These are phyloP conservation scores for Liquidambar formosana DNA, from an alignment of 164 flowering plant genomes.

Conservation along the genomic window DNA sequence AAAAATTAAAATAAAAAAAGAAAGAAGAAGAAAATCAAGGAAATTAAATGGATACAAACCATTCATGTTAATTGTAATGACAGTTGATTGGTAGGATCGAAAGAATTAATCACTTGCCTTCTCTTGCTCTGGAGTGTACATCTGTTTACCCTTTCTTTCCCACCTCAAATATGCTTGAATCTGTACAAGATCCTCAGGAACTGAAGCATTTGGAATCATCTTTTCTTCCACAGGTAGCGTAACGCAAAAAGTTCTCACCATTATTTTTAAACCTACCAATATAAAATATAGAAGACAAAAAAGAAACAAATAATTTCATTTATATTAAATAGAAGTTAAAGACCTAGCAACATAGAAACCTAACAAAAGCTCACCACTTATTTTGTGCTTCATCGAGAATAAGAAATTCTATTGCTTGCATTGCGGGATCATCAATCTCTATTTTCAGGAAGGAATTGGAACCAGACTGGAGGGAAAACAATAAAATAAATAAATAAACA, in stretches of 20 bases:
- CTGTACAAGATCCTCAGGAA: conserved; percentile 97
- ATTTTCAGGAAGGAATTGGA: conserved; percentile 53
- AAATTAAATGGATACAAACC: neutral
- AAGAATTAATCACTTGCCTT: conserved; percentile 51
- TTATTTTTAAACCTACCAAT: conserved; percentile 73
- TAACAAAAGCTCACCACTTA: conserved; percentile 52
- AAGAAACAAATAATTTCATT: neutral
- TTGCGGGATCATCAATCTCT: conserved; percentile 77
- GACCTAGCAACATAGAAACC: neutral
- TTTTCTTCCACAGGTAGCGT: conserved; percentile 41
- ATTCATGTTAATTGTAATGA: neutral
- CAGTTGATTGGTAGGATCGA: neutral
- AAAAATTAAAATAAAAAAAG: too few species aligned
- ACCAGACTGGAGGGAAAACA: conserved; percentile 57
- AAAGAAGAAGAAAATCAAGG: neutral
- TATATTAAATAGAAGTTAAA: neutral
- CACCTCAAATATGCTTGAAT: conserved; percentile 92
- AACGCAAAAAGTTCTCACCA: conserved; percentile 68
- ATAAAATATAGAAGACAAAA: neutral
- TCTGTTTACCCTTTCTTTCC: conserved; percentile 95
- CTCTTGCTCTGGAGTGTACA: conserved; percentile 87
- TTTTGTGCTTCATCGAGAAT: conserved; percentile 68
- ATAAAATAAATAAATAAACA: conserved; percentile 1
- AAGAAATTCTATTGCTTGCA: conserved; percentile 88
- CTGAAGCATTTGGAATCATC: conserved; percentile 37